Evolutionary conservation across 2,329 filamentous ascomycete genomes (phyloP).

Genomic region (Fusarium foetens): DNA sequence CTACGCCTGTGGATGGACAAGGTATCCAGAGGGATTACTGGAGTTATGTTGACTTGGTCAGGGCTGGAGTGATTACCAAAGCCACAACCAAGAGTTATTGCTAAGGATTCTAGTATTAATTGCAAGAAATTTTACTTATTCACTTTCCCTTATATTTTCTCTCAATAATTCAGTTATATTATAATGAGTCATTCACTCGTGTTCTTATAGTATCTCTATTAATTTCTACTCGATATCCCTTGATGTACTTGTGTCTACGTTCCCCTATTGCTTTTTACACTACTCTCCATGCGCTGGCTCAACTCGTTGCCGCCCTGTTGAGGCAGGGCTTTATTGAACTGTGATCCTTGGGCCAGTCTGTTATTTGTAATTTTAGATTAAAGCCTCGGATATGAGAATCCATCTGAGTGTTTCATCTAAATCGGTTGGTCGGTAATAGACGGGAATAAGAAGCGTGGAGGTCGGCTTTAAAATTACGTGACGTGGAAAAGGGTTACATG

Average conservation of each 20-base stretch:
- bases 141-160: rapidly evolving
- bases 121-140: rapidly evolving
- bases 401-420: background rate
- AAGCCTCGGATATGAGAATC: background rate
- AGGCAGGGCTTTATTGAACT: background rate
- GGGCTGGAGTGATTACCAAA: background rate
- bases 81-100: background rate
- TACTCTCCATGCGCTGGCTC: rapidly evolving
- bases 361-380: background rate
- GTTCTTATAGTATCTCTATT: rapidly evolving
- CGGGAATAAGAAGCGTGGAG: background rate
- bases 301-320: rapidly evolving
- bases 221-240: rapidly evolving
- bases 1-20: background rate
- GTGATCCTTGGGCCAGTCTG: rapidly evolving
- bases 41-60: background rate
- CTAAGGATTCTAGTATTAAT: rapidly evolving
- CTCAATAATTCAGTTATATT: too few species aligned
- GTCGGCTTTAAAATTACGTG: background rate
- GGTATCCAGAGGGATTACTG: background rate
- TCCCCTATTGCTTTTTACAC: rapidly evolving
- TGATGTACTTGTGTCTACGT: rapidly evolving
- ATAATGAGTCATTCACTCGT: too few species aligned
- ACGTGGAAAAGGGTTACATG: background rate
- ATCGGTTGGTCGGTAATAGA: background rate